Evolutionary conservation across 768 basidiomycete genomes (phyloP).

Genomic region (Podaxis sp.): DNA sequence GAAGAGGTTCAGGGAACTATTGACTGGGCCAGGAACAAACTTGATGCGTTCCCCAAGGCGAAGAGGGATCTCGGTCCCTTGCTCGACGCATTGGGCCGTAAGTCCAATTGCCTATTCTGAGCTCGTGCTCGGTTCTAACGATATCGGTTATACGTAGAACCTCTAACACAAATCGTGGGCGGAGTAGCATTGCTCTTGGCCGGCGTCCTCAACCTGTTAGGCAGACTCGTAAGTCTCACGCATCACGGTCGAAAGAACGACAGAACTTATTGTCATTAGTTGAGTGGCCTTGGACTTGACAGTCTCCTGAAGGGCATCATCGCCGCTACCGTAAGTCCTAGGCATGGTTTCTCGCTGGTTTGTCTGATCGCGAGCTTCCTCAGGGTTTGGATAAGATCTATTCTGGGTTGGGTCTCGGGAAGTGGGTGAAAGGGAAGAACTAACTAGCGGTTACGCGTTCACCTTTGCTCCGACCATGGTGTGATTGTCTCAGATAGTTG

Average conservation of each 20-base stretch:
- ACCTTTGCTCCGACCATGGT: too few species aligned
- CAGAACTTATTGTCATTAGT: conserved; percentile 3
- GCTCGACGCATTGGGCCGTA: conserved; percentile 34
- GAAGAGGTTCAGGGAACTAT: conserved; percentile 37
- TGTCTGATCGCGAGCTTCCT: neutral
- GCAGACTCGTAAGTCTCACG: conserved; percentile 21
- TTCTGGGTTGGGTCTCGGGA: conserved; percentile 30
- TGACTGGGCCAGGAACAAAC: conserved; percentile 36
- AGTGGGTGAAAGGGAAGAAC: conserved; percentile 23
- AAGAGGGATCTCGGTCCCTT: conserved; percentile 36
- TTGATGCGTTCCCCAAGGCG: conserved; percentile 35
- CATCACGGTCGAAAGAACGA: neutral
- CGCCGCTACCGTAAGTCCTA: conserved; percentile 24
- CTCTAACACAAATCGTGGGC: conserved; percentile 35
- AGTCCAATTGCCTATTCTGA: conserved; percentile 11
- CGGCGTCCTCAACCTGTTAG: conserved; percentile 35
- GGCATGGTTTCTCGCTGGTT: neutral
- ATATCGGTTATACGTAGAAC: conserved; percentile 21
- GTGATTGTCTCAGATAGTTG: neutral
- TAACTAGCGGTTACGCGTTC: neutral
- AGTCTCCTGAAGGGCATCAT: conserved; percentile 31
- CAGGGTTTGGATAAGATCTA: conserved; percentile 35
- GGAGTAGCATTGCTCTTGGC: conserved; percentile 34
- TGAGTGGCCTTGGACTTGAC: conserved; percentile 32
- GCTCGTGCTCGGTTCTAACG: neutral